Base-by-base conservation (phyloP, 345 rosid genomes). In the Populus alba region DNA sequence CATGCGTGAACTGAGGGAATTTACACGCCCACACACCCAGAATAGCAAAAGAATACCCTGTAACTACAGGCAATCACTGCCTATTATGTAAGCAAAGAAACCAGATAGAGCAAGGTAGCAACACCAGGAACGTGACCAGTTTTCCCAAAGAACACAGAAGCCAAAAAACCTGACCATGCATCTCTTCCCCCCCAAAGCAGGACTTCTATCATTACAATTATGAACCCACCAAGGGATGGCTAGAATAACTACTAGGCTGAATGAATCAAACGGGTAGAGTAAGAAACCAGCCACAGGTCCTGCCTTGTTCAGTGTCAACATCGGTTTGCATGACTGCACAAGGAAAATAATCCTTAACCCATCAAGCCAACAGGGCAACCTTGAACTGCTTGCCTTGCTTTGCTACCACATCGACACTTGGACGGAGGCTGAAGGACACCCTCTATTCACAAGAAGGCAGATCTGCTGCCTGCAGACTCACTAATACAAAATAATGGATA, bases 381-480 rank as follows among this genome's bases (percentile, higher is more conserved):
- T 51, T 27, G 35, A 57, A 57, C 68, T 25, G 77, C 57, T 41
- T 27, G 37, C 27, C 15, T 13, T 22, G 45, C 39, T 7, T 7
- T 9, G 55, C 67, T 33, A 29, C n/a, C 61, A 53, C 17, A 33
- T 13, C 2, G 45, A 49, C 37, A 78, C 38, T 16, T 63, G 11
- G 57, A 66, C 18, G 1, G 67, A 66, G n/a, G 68, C 61, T 13
- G 61, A 39, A n/a, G 4, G 49, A 11, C 8, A 7, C 59, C 31
- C 59, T 25, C 59, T 67, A 66, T 68, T 79, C 77, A 68, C 74
- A 68, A 71, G 22, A 16, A 37, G 63, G 68, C 53, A 3, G 25
- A 33, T 18, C 71, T 66, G 71, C 71, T 51, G 1, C 65, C 65
- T 47, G 71, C 66, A 25, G 66, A 68, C 31, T 45, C 61, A 35